Conservation (phyloP, 352 stramenopile species). For the Thraustochytrium sp. region DNA sequence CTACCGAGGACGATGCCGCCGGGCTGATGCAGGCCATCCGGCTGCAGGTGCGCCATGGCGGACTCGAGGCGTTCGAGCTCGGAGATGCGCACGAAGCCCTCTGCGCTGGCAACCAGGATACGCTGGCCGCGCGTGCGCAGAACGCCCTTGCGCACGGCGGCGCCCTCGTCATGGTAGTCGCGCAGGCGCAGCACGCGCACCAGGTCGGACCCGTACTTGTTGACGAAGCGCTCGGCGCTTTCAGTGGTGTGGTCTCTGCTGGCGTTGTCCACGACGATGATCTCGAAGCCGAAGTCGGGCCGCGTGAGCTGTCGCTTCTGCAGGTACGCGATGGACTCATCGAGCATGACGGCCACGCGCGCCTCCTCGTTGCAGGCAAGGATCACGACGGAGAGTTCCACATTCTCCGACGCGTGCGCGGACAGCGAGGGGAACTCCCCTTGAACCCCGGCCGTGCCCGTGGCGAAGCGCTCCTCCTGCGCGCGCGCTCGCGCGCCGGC, state of each 20-base stretch:
- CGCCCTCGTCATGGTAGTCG: neutral
- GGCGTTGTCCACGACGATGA: slow-evolving; percentile 35
- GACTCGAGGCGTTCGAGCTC: neutral
- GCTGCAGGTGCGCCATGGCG: neutral
- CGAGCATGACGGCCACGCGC: neutral
- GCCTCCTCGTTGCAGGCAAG: slow-evolving; percentile 17
- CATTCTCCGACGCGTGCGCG: neutral
- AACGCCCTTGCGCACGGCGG: neutral
- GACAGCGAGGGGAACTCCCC: neutral
- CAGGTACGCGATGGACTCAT: slow-evolving; percentile 1
- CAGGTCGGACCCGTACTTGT: slow-evolving; percentile 12
- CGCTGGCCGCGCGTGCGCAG: neutral
- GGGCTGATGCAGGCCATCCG: neutral
- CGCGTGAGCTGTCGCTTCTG: neutral
- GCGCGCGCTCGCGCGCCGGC: neutral
- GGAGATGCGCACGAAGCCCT: neutral
- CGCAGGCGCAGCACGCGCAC: neutral
- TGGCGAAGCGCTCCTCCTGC: neutral
- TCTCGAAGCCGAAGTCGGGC: slow-evolving; percentile 7
- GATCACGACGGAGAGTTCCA: slow-evolving; percentile 7
- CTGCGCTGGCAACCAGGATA: neutral
- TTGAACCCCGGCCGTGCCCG: neutral
- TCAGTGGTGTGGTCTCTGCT: neutral
- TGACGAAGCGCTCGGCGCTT: neutral
- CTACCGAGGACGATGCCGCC: neutral